Conservation (phyloP, 805 yeast species). For the Yarrowia keelungensis region DNA sequence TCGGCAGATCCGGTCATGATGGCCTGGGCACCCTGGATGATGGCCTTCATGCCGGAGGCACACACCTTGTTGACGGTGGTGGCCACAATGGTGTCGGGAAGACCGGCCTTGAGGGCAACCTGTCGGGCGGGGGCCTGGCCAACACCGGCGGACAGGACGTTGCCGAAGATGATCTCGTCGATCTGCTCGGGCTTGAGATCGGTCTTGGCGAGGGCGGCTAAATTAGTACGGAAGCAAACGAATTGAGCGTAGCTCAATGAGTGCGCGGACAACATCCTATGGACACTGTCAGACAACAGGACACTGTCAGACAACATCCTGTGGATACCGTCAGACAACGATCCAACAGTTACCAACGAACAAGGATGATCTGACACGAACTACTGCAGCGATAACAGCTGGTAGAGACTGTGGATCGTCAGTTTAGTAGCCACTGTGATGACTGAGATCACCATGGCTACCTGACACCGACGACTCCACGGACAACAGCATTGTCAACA, state of each 20-base stretch:
- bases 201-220: constrained; percentile 72
- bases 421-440: too few relatives aligned
- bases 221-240: constrained; percentile 14
- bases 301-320: too few relatives aligned
- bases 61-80: constrained; percentile 96
- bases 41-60: constrained; percentile 93
- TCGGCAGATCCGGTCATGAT: constrained; percentile 89
- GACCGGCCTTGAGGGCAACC: constrained; percentile 90
- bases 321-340: too few relatives aligned
- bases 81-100: constrained; percentile 79
- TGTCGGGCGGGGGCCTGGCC: constrained; percentile 99
- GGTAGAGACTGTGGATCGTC: too few relatives aligned
- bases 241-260: background rate
- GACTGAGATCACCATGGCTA: too few relatives aligned
- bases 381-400: too few relatives aligned
- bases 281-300: too few relatives aligned
- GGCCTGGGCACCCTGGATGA: constrained; percentile 88
- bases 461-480: too few relatives aligned
- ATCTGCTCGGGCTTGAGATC: constrained; percentile 76
- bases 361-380: too few relatives aligned
- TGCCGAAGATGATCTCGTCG: constrained; percentile 92
- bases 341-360: too few relatives aligned
- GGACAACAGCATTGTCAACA: too few relatives aligned
- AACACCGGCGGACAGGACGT: constrained; percentile 88
- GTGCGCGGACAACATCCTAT: background rate